Base-by-base conservation (phyloP, 345 rosid species). In the Aquilaria malaccensis region DNA sequence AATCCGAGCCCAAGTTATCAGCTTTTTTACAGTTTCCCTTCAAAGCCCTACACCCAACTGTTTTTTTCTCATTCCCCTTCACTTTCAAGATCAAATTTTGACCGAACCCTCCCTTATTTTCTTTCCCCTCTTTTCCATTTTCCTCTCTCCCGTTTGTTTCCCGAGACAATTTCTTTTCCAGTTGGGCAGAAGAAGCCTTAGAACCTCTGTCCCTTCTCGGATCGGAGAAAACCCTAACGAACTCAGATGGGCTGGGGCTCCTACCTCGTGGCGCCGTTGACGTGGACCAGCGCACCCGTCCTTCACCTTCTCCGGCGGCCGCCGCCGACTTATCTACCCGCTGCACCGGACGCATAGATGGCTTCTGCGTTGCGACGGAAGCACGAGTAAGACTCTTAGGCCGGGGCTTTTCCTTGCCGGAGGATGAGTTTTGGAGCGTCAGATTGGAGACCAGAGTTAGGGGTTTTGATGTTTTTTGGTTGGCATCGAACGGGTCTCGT, bases 211-310 rank as follows among this genome's bases (percentile, higher is more conserved):
- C 80, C 62, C 65, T 77, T 63, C 67, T 82, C 68, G 57, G 55
- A 74, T 78, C 91, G 7, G 78, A 76, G 58, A 77, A 81, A 52
- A 69, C 86, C 64, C 77, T 76, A 59, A 82, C 67, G 41, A 85
- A 81, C 52, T 85, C 93, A 60, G 94, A 91, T 0, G 97, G 97
- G 56, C 96, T 85, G 56, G 83, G 74, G 61, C 88, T 83, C 81
- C 95, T 84, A 79, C 95, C 96, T 88, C 96, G 82, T 3, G 83
- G 73, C 6, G 63, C 87, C 52, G 85, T 76, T 13, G 92, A 79
- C 60, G 79, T 61, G 11, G 90, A 83, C 60, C 80, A 41, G 62
- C 88, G 85, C 37, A 70, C 30, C 56, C 79, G 85, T 37, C 70
- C 70, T 15, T 77, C 83, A 0, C 64, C 33, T 15, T 77, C 83